Base-by-base conservation (phyloP, 371 early-diverging fungal genomes). In the Zychaea mexicana region DNA sequence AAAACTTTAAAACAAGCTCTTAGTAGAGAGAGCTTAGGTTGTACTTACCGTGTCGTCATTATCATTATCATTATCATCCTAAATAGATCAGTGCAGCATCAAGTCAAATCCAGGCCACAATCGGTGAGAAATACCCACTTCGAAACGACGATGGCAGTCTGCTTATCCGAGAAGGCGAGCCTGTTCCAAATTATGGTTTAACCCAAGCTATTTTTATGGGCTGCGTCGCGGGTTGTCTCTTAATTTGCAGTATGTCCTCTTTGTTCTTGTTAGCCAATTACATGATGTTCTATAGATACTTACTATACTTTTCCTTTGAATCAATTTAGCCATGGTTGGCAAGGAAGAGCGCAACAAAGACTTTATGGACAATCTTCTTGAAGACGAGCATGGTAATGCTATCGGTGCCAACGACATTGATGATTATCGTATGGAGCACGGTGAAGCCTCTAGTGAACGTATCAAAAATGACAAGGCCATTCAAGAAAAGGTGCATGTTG, bases 141-240 rank as follows among this genome's bases (percentile, higher is more conserved):
- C 38, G 61, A 15, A 75, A 74, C 38, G 53, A 56, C 0, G 74
- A 80, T 52, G 83, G 81, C 2, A 71, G 56, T 15, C 47, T 56
- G 39, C 64, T 68, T 17, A 42, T 71, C 27, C 73, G 74, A 38
- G 52, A 68, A 9, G 90, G 88, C 27, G 59, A 71, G 22, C 54
- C 54, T 2, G 75, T 87, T 45, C 85, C 88, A 6, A 78, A 91
- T 69, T 91, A 91, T 59, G 90, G 83, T 6, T 68, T 80, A 39
- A 83, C 82, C 2, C 89, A 89, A 61, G 88, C 85, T 15, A 83
- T 87, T 12, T 77, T 91, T 38, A 83, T 89, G 72, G 88, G 85
- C 0, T 70, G 77, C 61, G 82, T 84, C 21, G 84, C 78, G 52
- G 73, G 53, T 6, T 68, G 75, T 12, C 52, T 79, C 30, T 57